Evolutionary conservation across 2,329 filamentous ascomycete species (phyloP), one percentile per base, ranked within the genome.

Genomic region (Hortaea werneckii): DNA sequence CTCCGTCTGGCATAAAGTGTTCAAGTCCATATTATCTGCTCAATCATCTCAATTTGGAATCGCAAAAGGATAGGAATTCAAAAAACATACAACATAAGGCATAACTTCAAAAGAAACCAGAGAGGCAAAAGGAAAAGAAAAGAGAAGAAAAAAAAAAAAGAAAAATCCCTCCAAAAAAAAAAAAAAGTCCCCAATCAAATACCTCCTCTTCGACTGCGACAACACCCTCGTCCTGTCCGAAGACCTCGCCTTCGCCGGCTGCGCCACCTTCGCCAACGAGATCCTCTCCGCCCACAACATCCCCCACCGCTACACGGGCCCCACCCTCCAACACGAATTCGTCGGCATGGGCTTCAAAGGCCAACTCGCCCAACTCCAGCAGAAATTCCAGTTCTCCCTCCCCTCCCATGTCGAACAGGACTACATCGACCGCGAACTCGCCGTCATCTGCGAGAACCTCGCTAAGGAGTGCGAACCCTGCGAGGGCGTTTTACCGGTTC

Each of bases 221-320:
- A 95, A 95, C 77, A 95, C 88, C 53, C 86, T 95, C 65, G 87
- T 92, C 65, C 80, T 92, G 58, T 94, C 87, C 45, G 89, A 95
- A 73, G 82, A 85, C 60, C 77, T 94, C 57, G 88, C 88, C 64
- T 94, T 95, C 66, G 86, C 90, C 70, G 88, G 86, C 56, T 94
- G 87, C 68, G 86, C 88, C 60, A 84, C 86, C 50, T 80, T 95
- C 54, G 83, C 87, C 73, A 95, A 95, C 71, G 75, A 87, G 67
- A 85, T 94, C 65, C 80, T 90, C 64, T 74, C 76, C 57, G 76
- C 77, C 60, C 76, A 83, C 61, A 71, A 75, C 58, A 73, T 87
- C 59, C 61, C 73, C 26, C 74, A 79, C 57, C 79, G 77, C 63
- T 95, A 94, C 73, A 88, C 85, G 4, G 84, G 83, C 60, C 78